These are phyloP conservation scores for Leishmania tropica DNA, from an alignment of 208 protist genomes.

Conservation along the genomic window DNA sequence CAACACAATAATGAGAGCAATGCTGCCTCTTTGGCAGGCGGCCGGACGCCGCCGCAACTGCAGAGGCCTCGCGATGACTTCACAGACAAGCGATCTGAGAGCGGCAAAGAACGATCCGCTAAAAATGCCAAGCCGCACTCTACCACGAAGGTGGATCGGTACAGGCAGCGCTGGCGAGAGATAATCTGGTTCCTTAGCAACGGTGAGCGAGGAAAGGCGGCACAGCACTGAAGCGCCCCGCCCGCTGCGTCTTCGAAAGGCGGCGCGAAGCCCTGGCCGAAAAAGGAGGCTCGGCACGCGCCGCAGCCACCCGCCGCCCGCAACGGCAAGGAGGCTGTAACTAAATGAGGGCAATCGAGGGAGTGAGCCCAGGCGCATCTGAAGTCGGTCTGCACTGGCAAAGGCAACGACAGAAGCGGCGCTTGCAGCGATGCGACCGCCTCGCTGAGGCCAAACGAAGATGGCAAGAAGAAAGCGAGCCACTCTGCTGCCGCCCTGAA, in stretches of 20 bases:
- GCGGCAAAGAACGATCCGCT: neutral
- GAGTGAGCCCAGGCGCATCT: neutral
- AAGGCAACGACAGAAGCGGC: neutral
- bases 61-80: neutral
- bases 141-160: conserved; percentile 4
- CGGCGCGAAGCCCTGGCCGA: neutral
- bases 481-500: neutral
- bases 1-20: neutral
- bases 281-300: neutral
- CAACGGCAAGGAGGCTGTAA: neutral
- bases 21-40: neutral
- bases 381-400: neutral
- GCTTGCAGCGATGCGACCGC: neutral
- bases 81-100: neutral
- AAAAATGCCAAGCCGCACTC: conserved; percentile 8
- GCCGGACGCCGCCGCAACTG: neutral
- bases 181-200: conserved; percentile 6
- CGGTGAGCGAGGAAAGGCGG: conserved; percentile 8
- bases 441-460: neutral
- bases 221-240: neutral
- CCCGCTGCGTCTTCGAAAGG: neutral
- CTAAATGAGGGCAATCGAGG: neutral
- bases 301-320: neutral
- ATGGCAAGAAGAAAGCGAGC: neutral
- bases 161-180: conserved; percentile 13